phyloP scores from a whole-genome alignment of 2,329 filamentous ascomycete species.

The Fusarium sarcochroum region DNA sequence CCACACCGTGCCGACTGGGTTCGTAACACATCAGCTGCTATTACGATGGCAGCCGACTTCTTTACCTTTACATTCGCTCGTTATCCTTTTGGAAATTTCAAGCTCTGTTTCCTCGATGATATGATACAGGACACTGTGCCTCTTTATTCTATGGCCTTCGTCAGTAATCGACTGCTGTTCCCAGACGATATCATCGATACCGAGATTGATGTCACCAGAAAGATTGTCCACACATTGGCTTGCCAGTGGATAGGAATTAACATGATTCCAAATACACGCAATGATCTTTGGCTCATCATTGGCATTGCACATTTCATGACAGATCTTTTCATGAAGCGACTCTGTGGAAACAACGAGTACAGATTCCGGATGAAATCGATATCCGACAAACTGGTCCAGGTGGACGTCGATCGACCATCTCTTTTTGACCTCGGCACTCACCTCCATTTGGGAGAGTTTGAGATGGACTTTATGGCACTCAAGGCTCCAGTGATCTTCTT shows the following conservation, averaged over 20 bases:
- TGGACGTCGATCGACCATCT: conserved; percentile 86
- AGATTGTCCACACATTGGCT: conserved; percentile 85
- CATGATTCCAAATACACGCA: conserved; percentile 84
- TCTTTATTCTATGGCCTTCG: conserved; percentile 86
- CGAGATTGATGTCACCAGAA: conserved; percentile 84
- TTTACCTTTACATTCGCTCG: conserved; percentile 90
- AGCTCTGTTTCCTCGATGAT: conserved; percentile 95
- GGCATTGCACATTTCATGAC: conserved; percentile 96
- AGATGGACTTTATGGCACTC: conserved; percentile 89
- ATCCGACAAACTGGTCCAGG: conserved; percentile 84
- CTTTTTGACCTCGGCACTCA: conserved; percentile 84
- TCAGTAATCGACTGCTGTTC: conserved; percentile 88
- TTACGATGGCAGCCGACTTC: conserved; percentile 90
- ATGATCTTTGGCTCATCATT: conserved; percentile 89
- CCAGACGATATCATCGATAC: conserved; percentile 88
- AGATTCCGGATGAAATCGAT: conserved; percentile 89
- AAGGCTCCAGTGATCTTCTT: conserved; percentile 94
- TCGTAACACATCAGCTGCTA: conserved; percentile 86
- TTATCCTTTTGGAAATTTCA: conserved; percentile 93
- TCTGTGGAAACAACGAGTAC: conserved; percentile 96
- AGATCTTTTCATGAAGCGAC: conserved; percentile 88
- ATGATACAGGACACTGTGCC: conserved; percentile 80
- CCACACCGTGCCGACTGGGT: conserved; percentile 87
- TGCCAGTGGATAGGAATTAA: conserved; percentile 96
- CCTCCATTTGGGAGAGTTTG: conserved; percentile 85